Evolutionary conservation across 2,329 filamentous ascomycete species (phyloP).

Genomic region (Bipolaris oryzae): DNA sequence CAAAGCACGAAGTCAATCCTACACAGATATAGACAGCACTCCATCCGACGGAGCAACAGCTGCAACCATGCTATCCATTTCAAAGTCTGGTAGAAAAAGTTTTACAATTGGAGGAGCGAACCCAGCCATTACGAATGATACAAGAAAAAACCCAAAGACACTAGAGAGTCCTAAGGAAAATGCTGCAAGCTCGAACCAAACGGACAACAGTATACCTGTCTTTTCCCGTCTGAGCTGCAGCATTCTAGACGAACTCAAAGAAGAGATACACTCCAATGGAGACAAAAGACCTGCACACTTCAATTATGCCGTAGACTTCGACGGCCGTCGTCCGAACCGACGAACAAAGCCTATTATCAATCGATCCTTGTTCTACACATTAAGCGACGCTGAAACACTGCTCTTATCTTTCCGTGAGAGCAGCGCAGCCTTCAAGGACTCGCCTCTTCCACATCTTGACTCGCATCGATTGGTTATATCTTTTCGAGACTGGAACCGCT

Average conservation of each 20-base stretch:
- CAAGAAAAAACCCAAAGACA: not conserved
- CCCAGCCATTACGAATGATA: not conserved
- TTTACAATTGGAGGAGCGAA: slow-evolving; percentile 21
- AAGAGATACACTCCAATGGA: slow-evolving; percentile 24
- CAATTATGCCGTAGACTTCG: slow-evolving; percentile 27
- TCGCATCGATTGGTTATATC: slow-evolving; percentile 36
- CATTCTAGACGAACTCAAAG: slow-evolving; percentile 39
- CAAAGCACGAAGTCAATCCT: slow-evolving; percentile 8
- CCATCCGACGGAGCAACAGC: slow-evolving; percentile 15
- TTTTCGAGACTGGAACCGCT: slow-evolving; percentile 42
- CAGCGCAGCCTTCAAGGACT: slow-evolving; percentile 30
- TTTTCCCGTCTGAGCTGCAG: slow-evolving; percentile 34
- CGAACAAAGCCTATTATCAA: slow-evolving; percentile 35
- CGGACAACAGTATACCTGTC: slow-evolving; percentile 21
- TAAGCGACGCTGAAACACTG: slow-evolving; percentile 42
- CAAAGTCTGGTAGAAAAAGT: slow-evolving; percentile 29
- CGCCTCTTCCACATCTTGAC: slow-evolving; percentile 45
- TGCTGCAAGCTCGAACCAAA: not conserved
- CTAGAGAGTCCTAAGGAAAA: not conserved
- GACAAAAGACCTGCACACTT: slow-evolving; percentile 19
- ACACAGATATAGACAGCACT: slow-evolving; percentile 3
- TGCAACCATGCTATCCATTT: slow-evolving; percentile 17
- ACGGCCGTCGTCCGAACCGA: slow-evolving; percentile 20
- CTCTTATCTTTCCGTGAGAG: slow-evolving; percentile 44
- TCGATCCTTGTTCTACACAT: slow-evolving; percentile 42